Evolutionary conservation across 768 basidiomycete genomes (phyloP), one percentile per base, ranked within the genome.

Genomic region (Tricholoma hemisulphureum): DNA sequence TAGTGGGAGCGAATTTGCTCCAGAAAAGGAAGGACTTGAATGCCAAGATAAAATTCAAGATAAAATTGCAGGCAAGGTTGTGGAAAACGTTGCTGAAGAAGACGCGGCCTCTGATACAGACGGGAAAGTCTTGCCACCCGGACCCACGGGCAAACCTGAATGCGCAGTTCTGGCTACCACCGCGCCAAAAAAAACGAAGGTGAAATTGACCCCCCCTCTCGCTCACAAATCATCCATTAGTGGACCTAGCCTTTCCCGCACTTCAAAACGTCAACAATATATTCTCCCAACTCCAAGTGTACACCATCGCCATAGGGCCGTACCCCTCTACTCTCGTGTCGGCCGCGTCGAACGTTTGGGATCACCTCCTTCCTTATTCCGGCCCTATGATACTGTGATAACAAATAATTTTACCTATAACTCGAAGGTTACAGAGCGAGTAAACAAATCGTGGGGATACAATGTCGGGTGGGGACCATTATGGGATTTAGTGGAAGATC

Each of bases 401-500:
- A 88, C 88, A 11, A 85, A 85, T 58, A 80, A 78, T 51, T 84
- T 84, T 67, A 84, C 83, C 0, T 68, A 80, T 49, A 74, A 74
- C 51, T 58, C 72, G 1, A 74, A 73, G 28, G 71, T 87, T 37
- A 77, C 76, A 1, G 80, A 82, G 51, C 78, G 87, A n/a, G 71
- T 88, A 8, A 85, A 79, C 63, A 89, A 85, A 63, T 77, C 87
- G 0, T 89, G 86, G 87, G 84, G 87, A 0, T 84, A 82, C 64
- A 90, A 89, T 61, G 82, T 89, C 13, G 89, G 91, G 3, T 68
- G 83, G 2, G 91, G 92, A 0, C 89, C 91, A 1, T 63, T 91
- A 6, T 93, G 91, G 90, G 87, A 92, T 58, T 69, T 92, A 32
- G 71, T 81, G 41, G 92, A 94, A 65, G 92, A 94, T 61, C 72